phyloP scores from a whole-genome alignment of 2,329 filamentous ascomycete genomes.

The Neodidymelliopsis sp. region DNA sequence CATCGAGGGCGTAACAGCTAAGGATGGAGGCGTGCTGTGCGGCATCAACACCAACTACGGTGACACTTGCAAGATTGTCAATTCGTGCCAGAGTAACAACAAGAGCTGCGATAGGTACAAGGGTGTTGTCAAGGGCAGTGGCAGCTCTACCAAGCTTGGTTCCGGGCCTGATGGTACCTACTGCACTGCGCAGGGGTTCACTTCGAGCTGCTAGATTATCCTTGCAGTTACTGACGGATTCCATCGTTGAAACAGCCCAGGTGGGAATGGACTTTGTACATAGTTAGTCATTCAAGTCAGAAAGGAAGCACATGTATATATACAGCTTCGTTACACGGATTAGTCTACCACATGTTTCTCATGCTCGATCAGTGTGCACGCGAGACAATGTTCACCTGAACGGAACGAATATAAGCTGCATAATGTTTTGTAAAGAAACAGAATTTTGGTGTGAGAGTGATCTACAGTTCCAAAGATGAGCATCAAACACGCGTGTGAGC shows the following conservation, averaged over 20 bases:
- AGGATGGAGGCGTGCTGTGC: constrained; percentile 27
- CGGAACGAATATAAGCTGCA: too few species aligned
- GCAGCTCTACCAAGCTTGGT: constrained; percentile 18
- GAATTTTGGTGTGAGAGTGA: not conserved
- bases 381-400: too few species aligned
- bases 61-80: constrained; percentile 24
- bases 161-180: constrained; percentile 21
- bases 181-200: constrained; percentile 15
- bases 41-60: constrained; percentile 57
- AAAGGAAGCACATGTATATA: too few species aligned
- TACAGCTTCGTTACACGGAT: too few species aligned
- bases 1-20: constrained; percentile 43
- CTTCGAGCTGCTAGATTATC: constrained; percentile 13
- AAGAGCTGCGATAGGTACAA: constrained; percentile 24
- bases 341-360: too few species aligned
- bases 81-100: constrained; percentile 19
- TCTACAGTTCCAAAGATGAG: not conserved
- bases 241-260: too few species aligned
- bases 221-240: too few species aligned
- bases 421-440: too few species aligned
- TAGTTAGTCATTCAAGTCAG: too few species aligned
- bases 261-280: too few species aligned
- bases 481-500: not conserved
- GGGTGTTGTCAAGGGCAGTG: constrained; percentile 22
- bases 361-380: too few species aligned